Evolutionary conservation across 768 basidiomycete genomes (phyloP), one percentile per base, ranked within the genome.

Genomic region (Hericium erinaceus): DNA sequence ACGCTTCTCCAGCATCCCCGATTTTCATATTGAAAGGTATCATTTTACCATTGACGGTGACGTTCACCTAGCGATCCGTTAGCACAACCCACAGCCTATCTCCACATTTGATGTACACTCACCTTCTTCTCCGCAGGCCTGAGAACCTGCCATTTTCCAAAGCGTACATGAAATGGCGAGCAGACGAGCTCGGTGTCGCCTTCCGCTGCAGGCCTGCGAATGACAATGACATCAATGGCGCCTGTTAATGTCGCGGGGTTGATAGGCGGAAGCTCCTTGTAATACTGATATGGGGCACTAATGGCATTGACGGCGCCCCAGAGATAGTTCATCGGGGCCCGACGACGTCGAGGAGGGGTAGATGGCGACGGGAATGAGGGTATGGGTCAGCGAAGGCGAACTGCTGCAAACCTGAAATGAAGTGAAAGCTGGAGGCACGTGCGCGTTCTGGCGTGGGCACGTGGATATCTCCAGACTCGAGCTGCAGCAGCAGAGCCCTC

Each of bases 1-100:
- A 99, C 0, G 95, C 97, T 73, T 99, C 97, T 4, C 97, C 97
- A 1, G 97, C 93, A 58, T 98, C 97, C 41, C 94, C 95, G 60
- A 98, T 93, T 77, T 99, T 98, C 97, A 99, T 99, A 70, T 80
- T 80, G 70, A 91, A 98, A 0, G 95, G 95, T 57, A 94, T 87
- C 48, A 80, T 78, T 64, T 83, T 76, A 41, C 89, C 91, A 72
- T 97, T 95, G 65, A 98, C 85, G 53, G 82, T 81, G 38, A 98
- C 82, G 60, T 85, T 90, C 61, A 98, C 95, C 92, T 94, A 61
- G 15, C 48, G 39, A 28, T 41, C 33, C 18, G 18, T 18, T 8
- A 26, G 44, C 50, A 52, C 33, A 33, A 6, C 33, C 33, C 33
- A 10, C 13, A 52, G 16, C 4, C 9, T 13, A 33, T 7, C n/a